Percentiles rank a stretch among this genome's conserved stretches.
Conservation (phyloP, 225 moss, liverwort and hornwort species). For the Physcomitrellopsis africana region DNA sequence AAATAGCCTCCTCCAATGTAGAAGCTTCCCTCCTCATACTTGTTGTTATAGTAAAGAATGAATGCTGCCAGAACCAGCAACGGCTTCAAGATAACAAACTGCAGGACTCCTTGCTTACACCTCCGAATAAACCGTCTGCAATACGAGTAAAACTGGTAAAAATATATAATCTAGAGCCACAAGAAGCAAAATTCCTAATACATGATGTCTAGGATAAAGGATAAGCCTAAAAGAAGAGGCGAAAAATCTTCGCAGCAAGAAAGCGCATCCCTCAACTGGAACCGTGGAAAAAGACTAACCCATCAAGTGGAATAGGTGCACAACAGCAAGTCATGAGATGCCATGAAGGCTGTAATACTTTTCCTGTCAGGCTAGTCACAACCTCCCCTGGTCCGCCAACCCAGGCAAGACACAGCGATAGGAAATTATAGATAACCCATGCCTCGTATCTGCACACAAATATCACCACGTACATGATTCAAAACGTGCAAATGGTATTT, state of each 20-base stretch:
- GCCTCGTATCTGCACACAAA: slow-evolving; percentile 88
- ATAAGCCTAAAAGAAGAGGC: neutral
- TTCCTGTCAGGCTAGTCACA: slow-evolving; percentile 84
- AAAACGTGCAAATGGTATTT: neutral
- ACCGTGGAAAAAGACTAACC: slow-evolving; percentile 54
- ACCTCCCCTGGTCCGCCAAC: slow-evolving; percentile 98
- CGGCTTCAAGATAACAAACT: slow-evolving; percentile 97
- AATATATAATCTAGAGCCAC: slow-evolving; percentile 11
- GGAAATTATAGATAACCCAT: slow-evolving; percentile 98
- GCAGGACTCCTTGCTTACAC: slow-evolving; percentile 96
- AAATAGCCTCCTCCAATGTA: slow-evolving; percentile 74
- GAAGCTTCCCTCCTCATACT: slow-evolving; percentile 80
- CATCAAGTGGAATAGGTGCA: slow-evolving; percentile 87
- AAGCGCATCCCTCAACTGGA: neutral
- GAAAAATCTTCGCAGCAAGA: neutral
- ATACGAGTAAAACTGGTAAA: slow-evolving; percentile 14
- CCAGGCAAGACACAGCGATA: slow-evolving; percentile 98
- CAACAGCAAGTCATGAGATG: slow-evolving; percentile 98
- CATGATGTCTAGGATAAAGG: slow-evolving; percentile 13
- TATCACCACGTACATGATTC: slow-evolving; percentile 1
- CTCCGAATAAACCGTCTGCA: slow-evolving; percentile 93
- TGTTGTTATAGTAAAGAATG: slow-evolving; percentile 77
- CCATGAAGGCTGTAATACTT: slow-evolving; percentile 93
- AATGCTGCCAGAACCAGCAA: slow-evolving; percentile 84
- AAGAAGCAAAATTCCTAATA: slow-evolving; percentile 4